Percentiles rank a stretch among this genome's conserved stretches.
These are phyloP conservation scores for Bipolaris gigantea DNA, from an alignment of 2,329 filamentous ascomycete species.

Conservation along the genomic window DNA sequence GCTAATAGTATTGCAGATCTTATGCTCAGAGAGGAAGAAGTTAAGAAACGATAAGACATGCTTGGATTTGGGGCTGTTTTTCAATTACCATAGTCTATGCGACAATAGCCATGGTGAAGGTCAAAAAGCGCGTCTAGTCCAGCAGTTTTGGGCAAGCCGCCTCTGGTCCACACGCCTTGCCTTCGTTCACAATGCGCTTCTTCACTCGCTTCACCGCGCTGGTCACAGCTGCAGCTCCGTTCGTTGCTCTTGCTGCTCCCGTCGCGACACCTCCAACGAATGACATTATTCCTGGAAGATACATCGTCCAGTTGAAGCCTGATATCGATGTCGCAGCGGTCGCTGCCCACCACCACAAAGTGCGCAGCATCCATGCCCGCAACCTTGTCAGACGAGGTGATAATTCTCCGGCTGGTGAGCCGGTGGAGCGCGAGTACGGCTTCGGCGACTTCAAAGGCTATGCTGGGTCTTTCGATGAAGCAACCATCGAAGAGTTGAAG, in stretches of 20 bases:
- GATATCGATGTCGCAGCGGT: constrained; percentile 31
- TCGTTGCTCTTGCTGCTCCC: constrained; percentile 29
- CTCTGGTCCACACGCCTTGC: background rate
- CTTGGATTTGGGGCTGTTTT: background rate
- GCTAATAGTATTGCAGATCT: background rate
- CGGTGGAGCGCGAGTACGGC: constrained; percentile 33
- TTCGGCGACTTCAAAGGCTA: constrained; percentile 40
- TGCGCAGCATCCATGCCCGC: constrained; percentile 35
- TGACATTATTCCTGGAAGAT: constrained; percentile 45
- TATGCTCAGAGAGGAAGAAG: constrained; percentile 6
- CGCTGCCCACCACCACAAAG: constrained; percentile 28
- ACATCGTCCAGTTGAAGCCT: constrained; percentile 49
- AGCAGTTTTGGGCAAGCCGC: background rate
- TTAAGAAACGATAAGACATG: constrained; percentile 6
- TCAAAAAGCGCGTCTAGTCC: constrained; percentile 5
- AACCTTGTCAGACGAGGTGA: constrained; percentile 29
- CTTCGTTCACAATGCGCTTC: constrained; percentile 29
- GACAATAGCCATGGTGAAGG: background rate
- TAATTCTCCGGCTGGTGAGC: constrained; percentile 14
- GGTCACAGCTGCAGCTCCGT: constrained; percentile 26
- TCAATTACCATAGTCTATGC: background rate
- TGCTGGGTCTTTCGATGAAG: constrained; percentile 34
- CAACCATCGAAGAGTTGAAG: constrained; percentile 35
- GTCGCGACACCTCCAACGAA: constrained; percentile 7
- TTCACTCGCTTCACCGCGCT: constrained; percentile 31